Base-by-base conservation (phyloP, 2,329 filamentous ascomycete species). In the Leptodontidium sp. region DNA sequence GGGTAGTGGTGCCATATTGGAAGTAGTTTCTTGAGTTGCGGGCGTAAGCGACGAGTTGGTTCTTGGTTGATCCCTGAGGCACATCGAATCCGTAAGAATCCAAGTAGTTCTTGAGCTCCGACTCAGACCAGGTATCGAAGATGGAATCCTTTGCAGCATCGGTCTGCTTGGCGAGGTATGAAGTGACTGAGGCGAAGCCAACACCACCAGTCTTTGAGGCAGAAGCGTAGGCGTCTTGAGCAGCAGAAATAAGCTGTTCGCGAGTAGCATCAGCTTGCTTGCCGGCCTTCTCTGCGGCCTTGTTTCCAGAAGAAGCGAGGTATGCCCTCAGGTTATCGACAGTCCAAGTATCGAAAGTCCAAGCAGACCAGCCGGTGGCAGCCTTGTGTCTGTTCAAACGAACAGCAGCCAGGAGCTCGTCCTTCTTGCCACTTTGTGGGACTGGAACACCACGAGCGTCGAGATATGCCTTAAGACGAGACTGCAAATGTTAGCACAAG, bases 291-390 rank as follows among this genome's bases (percentile, higher is more conserved):
- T 88, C 84, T 21, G 87, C 87, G 1, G 85, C 82, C 7, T 81
- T 81, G 71, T 89, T 81, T 32, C 87, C 87, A 52, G 84, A 84
- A 55, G 81, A 82, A 4, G 77, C 75, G 11, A 90, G 81, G 69
- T 88, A 89, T 1, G 81, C 78, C 77, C 89, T 90, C 58, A 95
- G 80, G 76, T 92, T 91, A 2, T 93, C 90, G 64, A 86, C 84
- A 49, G 88, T 91, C 80, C 91, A 89, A 70, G 93, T 93, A 73
- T 94, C 91, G 78, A 93, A 94, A 17, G 90, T 93, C 91, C 92
- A 94, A 2, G 90, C 87, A 68, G 83, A 90, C 83, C 87, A 93
- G 21, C 88, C 89, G 59, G 84, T 84, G 9, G 88, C 84, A 58
- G 90, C 91, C 81, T 91, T 91, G 82, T 94, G 89, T 32, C 87